Evolutionary conservation across 495 filamentous ascomycete genomes (phyloP).

Genomic region (Pyrenula aspistea): DNA sequence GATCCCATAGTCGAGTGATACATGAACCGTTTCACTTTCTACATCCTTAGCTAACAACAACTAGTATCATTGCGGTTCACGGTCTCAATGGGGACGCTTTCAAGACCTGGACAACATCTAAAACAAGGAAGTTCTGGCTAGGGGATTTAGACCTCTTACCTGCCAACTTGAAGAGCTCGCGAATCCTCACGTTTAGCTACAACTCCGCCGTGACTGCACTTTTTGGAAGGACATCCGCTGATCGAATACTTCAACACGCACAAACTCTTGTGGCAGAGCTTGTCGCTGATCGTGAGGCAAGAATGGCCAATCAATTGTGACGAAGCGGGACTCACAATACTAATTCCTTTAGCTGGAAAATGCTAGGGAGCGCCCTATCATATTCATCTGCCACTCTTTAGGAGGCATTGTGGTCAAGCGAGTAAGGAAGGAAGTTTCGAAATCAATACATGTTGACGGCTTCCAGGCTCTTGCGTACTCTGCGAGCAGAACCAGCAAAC

Average conservation of each 20-base stretch:
- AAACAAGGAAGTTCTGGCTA: conserved; percentile 12
- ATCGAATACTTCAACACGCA: too few relatives aligned
- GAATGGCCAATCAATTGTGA: too few relatives aligned
- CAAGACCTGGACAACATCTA: conserved; percentile 16
- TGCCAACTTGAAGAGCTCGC: conserved; percentile 8
- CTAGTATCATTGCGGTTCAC: conserved; percentile 9
- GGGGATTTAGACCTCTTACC: conserved; percentile 13
- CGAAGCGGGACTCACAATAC: too few relatives aligned
- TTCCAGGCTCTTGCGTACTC: conserved; percentile 4
- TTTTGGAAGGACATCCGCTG: too few relatives aligned
- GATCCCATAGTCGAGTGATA: too few relatives aligned
- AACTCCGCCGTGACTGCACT: conserved; percentile 15
- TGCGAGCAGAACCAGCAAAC: neutral
- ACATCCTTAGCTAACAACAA: neutral
- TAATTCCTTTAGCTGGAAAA: too few relatives aligned
- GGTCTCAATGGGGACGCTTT: conserved; percentile 19
- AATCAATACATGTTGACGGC: too few relatives aligned
- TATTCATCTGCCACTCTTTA: conserved; percentile 12
- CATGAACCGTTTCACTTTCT: too few relatives aligned
- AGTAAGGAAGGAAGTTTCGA: too few relatives aligned
- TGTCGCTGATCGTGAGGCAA: too few relatives aligned
- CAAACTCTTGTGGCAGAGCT: too few relatives aligned
- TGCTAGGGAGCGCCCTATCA: conserved; percentile 4
- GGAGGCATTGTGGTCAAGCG: conserved; percentile 17
- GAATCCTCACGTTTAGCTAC: conserved; percentile 19